phyloP scores from a whole-genome alignment of 192 early-diverging fungal species.

The Backusella macrospora region DNA sequence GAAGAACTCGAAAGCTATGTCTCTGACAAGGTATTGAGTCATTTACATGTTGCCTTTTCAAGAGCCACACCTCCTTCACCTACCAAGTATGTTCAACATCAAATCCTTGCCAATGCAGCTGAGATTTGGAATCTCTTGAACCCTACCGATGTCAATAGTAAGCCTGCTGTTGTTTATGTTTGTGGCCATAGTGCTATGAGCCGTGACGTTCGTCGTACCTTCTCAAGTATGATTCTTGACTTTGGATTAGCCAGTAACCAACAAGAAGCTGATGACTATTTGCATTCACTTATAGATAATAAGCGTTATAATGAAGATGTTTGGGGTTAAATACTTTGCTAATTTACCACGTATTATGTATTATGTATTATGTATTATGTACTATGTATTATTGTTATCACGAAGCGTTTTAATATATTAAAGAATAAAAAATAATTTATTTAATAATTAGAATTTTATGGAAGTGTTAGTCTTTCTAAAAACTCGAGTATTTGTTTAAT shows the following conservation, averaged over 20 bases:
- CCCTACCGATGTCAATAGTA: neutral
- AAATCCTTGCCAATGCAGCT: constrained; percentile 26
- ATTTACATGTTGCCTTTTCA: constrained; percentile 64
- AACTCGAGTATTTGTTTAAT: no score
- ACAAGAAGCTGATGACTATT: constrained; percentile 26
- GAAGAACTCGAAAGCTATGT: constrained; percentile 59
- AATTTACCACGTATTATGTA: neutral
- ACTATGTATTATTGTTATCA: neutral
- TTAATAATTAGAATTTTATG: no score
- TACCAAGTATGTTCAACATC: constrained; percentile 40
- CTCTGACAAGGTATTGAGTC: constrained; percentile 55
- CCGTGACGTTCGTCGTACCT: constrained; percentile 33
- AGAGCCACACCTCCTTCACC: constrained; percentile 41
- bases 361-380: neutral
- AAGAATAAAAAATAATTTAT: no score
- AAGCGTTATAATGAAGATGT: constrained; percentile 39
- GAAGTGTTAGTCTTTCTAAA: no score
- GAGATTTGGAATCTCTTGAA: constrained; percentile 20
- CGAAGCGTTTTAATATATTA: no score
- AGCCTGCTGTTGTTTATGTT: constrained; percentile 26
- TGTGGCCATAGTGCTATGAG: constrained; percentile 39
- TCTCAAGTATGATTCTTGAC: constrained; percentile 19
- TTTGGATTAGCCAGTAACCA: constrained; percentile 25
- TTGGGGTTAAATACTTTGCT: constrained; percentile 29
- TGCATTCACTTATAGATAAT: constrained; percentile 22